These are phyloP conservation scores for Phyllosticta citrichinensis DNA, from an alignment of 2,329 filamentous ascomycete genomes.

Conservation along the genomic window DNA sequence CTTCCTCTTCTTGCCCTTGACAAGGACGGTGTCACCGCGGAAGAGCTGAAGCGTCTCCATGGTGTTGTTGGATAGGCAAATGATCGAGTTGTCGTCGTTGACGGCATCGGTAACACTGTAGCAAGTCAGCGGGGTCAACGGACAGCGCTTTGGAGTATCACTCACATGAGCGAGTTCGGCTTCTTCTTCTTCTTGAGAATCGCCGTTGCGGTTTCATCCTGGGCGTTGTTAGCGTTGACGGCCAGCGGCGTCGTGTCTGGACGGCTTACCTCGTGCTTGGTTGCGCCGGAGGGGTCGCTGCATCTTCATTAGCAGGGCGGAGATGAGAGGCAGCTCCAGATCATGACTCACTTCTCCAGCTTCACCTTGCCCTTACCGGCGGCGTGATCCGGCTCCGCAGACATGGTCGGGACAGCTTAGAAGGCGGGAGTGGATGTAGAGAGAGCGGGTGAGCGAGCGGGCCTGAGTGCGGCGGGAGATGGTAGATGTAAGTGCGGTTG, in stretches of 20 bases:
- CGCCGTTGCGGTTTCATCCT: constrained; percentile 89
- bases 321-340: constrained; percentile 11
- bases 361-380: constrained; percentile 37
- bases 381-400: constrained; percentile 39
- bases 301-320: constrained; percentile 31
- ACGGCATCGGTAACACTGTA: constrained; percentile 89
- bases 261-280: constrained; percentile 65
- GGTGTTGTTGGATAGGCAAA: constrained; percentile 93
- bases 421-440: background rate
- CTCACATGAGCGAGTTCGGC: constrained; percentile 95
- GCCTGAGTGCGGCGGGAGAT: constrained; percentile 1
- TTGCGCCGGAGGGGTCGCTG: constrained; percentile 82
- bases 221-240: constrained; percentile 21
- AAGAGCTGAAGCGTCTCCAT: constrained; percentile 98
- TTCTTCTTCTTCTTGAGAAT: constrained; percentile 99
- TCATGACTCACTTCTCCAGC: constrained; percentile 33
- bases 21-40: constrained; percentile 94
- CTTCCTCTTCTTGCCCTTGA: constrained; percentile 99
- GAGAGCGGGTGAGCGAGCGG: background rate
- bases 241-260: constrained; percentile 10
- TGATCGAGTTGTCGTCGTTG: constrained; percentile 99
- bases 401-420: constrained; percentile 27
- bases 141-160: constrained; percentile 13
- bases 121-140: constrained; percentile 20
- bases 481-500: background rate